Evolutionary conservation across 2,329 filamentous ascomycete genomes (phyloP), one percentile per base, ranked within the genome.

Genomic region (Sporothrix protearum): DNA sequence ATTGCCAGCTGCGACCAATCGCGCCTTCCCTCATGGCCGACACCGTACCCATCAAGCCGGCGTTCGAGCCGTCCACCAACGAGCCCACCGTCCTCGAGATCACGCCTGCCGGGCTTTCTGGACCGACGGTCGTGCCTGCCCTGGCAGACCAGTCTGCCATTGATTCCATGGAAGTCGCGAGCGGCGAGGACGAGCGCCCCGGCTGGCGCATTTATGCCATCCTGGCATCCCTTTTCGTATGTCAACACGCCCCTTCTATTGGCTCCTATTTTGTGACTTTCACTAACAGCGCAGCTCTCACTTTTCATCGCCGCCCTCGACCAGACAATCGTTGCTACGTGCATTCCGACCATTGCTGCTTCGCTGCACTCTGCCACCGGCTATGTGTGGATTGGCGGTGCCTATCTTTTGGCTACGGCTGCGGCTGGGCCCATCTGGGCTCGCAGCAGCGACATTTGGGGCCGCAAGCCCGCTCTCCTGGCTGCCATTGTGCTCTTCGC

Each of bases 241-340:
- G 68, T n/a, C 30, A 28, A n/a, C 68, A 53, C 16, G 25, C 14
- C 33, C 19, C 22, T 19, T n/a, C 33, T 14, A 28, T 33, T 22
- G 9, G 3, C 10, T 1, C 16, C 19, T 22, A 10, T n/a, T 22
- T 19, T 25, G 16, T 33, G 6, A 49, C 30, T 16, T 2, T 25
- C 25, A 42, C 68, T 47, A 36, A 59, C 51, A 51, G 30, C 47
- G 9, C 45, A 73, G 72, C 68, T 73, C 6, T 63, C 69, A 3
- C 80, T 89, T 0, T 86, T 88, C 70, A 82, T 89, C 57, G 85
- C 87, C 25, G 83, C 88, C 73, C 78, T 88, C 25, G 80, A 81
- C 73, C 77, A 75, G 80, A 80, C 72, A 7, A 82, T 82, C 69
- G 78, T 82, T 49, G 76, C 80, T 10, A 82, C 80, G 61, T 71